phyloP scores from a whole-genome alignment of 768 basidiomycete genomes.

The Lentinula sp. region DNA sequence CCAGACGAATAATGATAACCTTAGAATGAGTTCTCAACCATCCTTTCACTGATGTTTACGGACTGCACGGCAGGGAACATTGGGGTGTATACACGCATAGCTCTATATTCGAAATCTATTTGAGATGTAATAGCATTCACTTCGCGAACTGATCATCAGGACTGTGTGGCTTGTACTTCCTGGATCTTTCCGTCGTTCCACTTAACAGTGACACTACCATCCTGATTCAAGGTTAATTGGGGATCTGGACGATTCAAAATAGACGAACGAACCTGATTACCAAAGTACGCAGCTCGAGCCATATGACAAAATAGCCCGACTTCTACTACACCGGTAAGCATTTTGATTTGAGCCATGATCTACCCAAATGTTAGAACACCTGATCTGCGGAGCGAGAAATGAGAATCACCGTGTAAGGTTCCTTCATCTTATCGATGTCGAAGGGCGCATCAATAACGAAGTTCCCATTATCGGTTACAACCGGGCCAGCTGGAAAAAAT shows the following conservation, averaged over 20 bases:
- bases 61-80: too few relatives aligned
- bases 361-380: slow-evolving; percentile 20
- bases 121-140: not conserved
- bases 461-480: slow-evolving; percentile 96
- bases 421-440: slow-evolving; percentile 54
- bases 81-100: not conserved
- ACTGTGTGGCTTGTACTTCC: slow-evolving; percentile 13
- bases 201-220: slow-evolving; percentile 66
- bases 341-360: slow-evolving; percentile 80
- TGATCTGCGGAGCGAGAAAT: not conserved
- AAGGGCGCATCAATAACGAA: slow-evolving; percentile 98
- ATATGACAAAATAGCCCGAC: slow-evolving; percentile 95
- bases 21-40: too few relatives aligned
- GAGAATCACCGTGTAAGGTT: slow-evolving; percentile 52
- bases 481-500: slow-evolving; percentile 69
- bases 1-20: too few relatives aligned
- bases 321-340: slow-evolving; percentile 97
- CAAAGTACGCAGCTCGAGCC: slow-evolving; percentile 96
- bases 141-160: not conserved
- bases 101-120: not conserved
- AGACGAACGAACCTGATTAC: slow-evolving; percentile 55
- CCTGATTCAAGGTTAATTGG: slow-evolving; percentile 28
- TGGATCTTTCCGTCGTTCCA: slow-evolving; percentile 44
- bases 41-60: too few relatives aligned
- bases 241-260: not conserved